phyloP scores from a whole-genome alignment of 129 eudicot genomes.

The Artemisia tridentata region DNA sequence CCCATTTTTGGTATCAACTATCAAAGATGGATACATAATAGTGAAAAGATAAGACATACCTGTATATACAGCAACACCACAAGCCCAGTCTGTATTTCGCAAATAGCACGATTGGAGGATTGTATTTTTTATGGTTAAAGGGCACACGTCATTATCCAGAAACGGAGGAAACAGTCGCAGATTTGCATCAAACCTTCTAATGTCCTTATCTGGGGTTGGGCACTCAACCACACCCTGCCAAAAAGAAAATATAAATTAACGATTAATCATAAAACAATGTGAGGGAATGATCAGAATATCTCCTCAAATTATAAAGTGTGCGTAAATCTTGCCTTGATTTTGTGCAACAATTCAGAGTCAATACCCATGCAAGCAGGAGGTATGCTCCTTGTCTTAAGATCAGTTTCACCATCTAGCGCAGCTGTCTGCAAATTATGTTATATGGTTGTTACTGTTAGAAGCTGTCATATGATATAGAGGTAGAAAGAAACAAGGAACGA shows the following conservation, averaged over 20 bases:
- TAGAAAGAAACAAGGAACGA: conserved; percentile 8
- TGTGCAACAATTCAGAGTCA: conserved; percentile 84
- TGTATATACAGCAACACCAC: conserved; percentile 97
- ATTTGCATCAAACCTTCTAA: conserved; percentile 95
- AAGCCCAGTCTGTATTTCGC: conserved; percentile 98
- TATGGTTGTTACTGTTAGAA: conserved; percentile 6
- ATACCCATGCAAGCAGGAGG: conserved; percentile 98
- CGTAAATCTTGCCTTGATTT: conserved; percentile 75
- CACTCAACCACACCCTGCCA: conserved; percentile 95
- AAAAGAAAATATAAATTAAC: conserved; percentile 13
- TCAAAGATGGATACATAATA: neutral
- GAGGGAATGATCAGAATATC: conserved; percentile 15
- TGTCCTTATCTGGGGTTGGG: conserved; percentile 90
- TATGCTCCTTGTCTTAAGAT: conserved; percentile 85
- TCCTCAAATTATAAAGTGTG: conserved; percentile 17
- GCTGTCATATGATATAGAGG: neutral
- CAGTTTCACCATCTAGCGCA: conserved; percentile 99
- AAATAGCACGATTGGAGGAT: conserved; percentile 95
- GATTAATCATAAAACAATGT: neutral
- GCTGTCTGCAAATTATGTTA: conserved; percentile 59
- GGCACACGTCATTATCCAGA: conserved; percentile 88
- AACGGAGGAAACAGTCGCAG: conserved; percentile 95
- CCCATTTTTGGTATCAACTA: conserved; percentile 2
- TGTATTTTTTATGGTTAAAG: conserved; percentile 91
- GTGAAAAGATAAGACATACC: conserved; percentile 46